These are phyloP conservation scores for Batrachochytrium dendrobatidis DNA, from an alignment of 371 early-diverging fungal species.

Conservation along the genomic window DNA sequence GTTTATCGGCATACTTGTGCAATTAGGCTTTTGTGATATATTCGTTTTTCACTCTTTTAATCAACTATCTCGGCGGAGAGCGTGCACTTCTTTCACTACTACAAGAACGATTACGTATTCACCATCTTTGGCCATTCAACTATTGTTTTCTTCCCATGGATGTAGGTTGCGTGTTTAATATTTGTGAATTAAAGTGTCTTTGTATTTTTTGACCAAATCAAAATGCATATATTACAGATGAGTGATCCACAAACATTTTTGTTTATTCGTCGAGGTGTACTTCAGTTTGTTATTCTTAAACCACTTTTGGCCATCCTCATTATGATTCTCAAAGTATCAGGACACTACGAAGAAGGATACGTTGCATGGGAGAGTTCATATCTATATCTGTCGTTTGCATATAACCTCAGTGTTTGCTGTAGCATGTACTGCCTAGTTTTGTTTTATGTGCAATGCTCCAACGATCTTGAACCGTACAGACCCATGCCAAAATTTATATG, in stretches of 20 bases:
- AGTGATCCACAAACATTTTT: slow-evolving; percentile 84
- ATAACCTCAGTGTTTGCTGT: slow-evolving; percentile 78
- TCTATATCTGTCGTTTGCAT: slow-evolving; percentile 72
- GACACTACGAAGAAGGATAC: slow-evolving; percentile 73
- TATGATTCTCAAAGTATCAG: slow-evolving; percentile 67
- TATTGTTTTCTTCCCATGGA: slow-evolving; percentile 71
- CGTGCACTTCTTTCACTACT: slow-evolving; percentile 68
- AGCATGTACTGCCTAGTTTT: slow-evolving; percentile 82
- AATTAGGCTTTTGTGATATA: slow-evolving; percentile 95
- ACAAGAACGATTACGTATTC: slow-evolving; percentile 64
- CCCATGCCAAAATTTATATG: slow-evolving; percentile 91
- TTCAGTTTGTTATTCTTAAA: slow-evolving; percentile 89
- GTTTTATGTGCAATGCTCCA: slow-evolving; percentile 77
- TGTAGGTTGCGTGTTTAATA: slow-evolving; percentile 33
- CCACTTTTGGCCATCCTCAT: slow-evolving; percentile 73
- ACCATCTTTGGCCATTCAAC: slow-evolving; percentile 79
- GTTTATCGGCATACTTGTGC: too few species aligned
- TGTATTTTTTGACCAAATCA: too few species aligned
- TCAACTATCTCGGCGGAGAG: slow-evolving; percentile 91
- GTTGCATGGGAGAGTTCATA: slow-evolving; percentile 66
- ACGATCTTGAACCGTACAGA: slow-evolving; percentile 73
- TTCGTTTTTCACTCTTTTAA: slow-evolving; percentile 82
- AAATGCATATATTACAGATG: slow-evolving; percentile 37
- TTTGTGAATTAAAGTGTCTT: too few species aligned
- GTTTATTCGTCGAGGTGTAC: slow-evolving; percentile 81